Conservation (phyloP, 163 green algal species). For the Scenedesmus sp. region DNA sequence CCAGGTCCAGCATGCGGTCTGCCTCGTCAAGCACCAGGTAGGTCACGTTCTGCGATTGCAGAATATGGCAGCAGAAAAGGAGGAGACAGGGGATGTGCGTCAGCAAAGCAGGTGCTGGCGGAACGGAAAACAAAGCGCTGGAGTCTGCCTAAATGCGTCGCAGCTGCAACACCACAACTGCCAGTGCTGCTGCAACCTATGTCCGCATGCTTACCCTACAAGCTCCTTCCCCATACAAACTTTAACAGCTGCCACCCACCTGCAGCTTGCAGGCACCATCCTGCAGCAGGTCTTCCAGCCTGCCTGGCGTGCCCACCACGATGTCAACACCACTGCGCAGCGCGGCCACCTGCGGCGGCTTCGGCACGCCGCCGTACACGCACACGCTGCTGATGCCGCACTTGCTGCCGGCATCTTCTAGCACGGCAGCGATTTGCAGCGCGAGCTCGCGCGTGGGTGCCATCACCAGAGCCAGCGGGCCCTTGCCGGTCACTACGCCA, state of each 20-base stretch:
- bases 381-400: conserved; percentile 77
- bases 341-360: conserved; percentile 81
- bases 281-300: conserved; percentile 95
- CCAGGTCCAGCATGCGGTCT: conserved; percentile 98
- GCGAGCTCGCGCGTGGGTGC: conserved; percentile 97
- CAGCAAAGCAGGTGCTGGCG: background rate
- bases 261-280: conserved; percentile 77
- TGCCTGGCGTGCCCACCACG: conserved; percentile 95
- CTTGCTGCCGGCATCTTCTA: conserved; percentile 82
- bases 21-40: conserved; percentile 97
- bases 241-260: conserved; percentile 50
- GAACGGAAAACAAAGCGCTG: background rate
- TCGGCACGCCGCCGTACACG: conserved; percentile 95
- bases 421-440: conserved; percentile 89
- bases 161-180: too few relatives aligned
- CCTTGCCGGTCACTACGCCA: conserved; percentile 59
- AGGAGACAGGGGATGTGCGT: background rate
- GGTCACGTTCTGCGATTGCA: conserved; percentile 70
- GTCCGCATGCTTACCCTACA: background rate
- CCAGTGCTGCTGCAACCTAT: background rate
- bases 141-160: background rate
- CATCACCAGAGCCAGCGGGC: conserved; percentile 83
- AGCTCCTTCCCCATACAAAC: background rate
- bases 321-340: conserved; percentile 81
- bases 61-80: background rate